Evolutionary conservation across 1,139 yeast species (phyloP), one percentile per base, ranked within the genome.

Genomic region (Zygosaccharomyces sapae): DNA sequence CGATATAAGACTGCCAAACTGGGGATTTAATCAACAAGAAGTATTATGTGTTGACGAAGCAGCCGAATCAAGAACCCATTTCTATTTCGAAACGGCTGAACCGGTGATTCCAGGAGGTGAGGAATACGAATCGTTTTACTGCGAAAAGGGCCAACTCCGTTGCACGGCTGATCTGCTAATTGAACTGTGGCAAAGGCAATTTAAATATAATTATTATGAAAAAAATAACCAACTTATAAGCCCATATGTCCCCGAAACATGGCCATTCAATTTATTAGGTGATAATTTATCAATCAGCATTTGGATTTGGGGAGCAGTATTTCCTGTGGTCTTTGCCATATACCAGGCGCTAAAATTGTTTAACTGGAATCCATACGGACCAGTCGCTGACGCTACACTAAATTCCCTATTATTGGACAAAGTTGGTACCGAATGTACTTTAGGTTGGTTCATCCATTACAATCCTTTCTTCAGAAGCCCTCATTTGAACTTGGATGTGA

Each of bases 21-120:
- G 89, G 88, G 94, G 81, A 0, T 72, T 72, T 52, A 71, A 72
- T 31, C 94, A 85, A 58, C 81, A 81, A 62, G 96, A 88, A 67
- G 87, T 86, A 2, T 67, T 84, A 19, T 88, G 96, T 65, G 75
- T 85, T 33, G 77, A 77, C 38, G 77, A 76, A 30, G 88, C 94
- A 9, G 77, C 77, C 2, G 65, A 71, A 30, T 74, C 77, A 10
- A 76, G 80, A 55, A 72, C 90, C 0, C 65, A 77, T 39, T 86
- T 94, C 82, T 76, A 71, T 54, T 70, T 86, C 41, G 95, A 86
- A n/a, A 27, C 38, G n/a, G 40, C 33, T 8, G 44, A 45, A 29
- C 19, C 43, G 36, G 38, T 45, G 33, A 13, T 47, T 16, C 18
- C 43, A 12, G 29, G 38, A 18, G 39, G 24, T 6, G 27, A 48